Evolutionary conservation across 768 basidiomycete species (phyloP).

Genomic region (Tulasnella sp.): DNA sequence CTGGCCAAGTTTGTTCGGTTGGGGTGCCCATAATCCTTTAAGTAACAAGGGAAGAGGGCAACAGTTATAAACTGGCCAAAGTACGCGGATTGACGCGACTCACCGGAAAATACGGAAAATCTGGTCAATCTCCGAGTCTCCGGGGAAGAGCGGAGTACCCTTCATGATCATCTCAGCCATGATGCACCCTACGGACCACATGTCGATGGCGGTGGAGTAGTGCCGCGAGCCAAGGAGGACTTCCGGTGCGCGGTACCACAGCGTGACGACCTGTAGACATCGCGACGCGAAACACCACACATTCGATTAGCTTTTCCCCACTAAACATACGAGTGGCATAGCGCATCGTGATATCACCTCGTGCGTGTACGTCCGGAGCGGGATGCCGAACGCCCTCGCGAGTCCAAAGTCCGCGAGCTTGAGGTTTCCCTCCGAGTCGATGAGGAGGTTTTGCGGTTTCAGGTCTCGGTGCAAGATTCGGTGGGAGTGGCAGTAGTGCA

Average conservation of each 20-base stretch:
- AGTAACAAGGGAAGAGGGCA: background rate
- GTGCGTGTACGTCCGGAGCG: constrained; percentile 97
- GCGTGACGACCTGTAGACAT: constrained; percentile 83
- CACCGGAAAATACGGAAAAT: constrained; percentile 99
- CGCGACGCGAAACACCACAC: background rate
- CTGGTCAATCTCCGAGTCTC: constrained; percentile 99
- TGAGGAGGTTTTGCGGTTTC: constrained; percentile 92
- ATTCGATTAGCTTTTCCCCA: background rate
- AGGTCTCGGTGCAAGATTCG: constrained; percentile 95
- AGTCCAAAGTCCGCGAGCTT: constrained; percentile 96
- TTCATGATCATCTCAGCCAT: constrained; percentile 98
- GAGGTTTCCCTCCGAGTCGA: constrained; percentile 78
- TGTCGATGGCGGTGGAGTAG: constrained; percentile 96
- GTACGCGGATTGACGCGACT: constrained; percentile 17
- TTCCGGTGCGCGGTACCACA: constrained; percentile 99
- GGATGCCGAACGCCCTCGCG: constrained; percentile 94
- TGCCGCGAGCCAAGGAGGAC: constrained; percentile 91
- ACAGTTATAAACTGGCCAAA: background rate
- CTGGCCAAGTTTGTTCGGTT: background rate
- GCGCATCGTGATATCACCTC: constrained; percentile 45
- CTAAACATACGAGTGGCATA: background rate
- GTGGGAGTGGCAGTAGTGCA: constrained; percentile 91
- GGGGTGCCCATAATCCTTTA: constrained; percentile 61
- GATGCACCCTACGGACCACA: constrained; percentile 99
- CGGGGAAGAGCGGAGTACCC: constrained; percentile 83